A percentile compares a stretch with the other conserved stretches of the same genome.
Evolutionary conservation across 495 filamentous ascomycete species (phyloP).

Genomic region (Trichoderma erinaceum): DNA sequence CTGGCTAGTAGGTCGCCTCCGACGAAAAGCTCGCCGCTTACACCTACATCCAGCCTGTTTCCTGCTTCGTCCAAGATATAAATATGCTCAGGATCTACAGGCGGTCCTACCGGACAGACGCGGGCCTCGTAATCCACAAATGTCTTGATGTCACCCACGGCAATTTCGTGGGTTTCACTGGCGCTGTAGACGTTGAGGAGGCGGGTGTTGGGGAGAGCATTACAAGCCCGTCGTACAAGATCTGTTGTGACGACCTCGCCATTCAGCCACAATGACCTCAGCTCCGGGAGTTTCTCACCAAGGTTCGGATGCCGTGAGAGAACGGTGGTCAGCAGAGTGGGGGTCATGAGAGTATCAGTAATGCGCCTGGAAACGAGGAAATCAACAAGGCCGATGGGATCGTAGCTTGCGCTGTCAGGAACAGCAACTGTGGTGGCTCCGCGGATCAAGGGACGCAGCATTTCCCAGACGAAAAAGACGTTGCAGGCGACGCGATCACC

Average conservation of each 20-base stretch:
- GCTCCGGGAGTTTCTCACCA: conserved; percentile 47
- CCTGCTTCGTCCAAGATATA: conserved; percentile 56
- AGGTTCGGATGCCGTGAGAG: conserved; percentile 55
- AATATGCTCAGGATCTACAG: conserved; percentile 50
- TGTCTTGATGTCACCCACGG: conserved; percentile 60
- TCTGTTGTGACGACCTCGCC: conserved; percentile 67
- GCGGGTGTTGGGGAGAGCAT: conserved; percentile 55
- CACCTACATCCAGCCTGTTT: conserved; percentile 38
- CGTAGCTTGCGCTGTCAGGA: conserved; percentile 62
- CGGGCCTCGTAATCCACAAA: conserved; percentile 43
- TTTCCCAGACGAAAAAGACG: conserved; percentile 72
- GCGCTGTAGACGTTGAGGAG: conserved; percentile 67
- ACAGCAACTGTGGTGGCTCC: conserved; percentile 62
- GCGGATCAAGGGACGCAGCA: conserved; percentile 60
- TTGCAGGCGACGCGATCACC: conserved; percentile 67
- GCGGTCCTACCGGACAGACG: conserved; percentile 56
- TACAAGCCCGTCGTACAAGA: conserved; percentile 53
- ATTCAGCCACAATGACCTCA: conserved; percentile 62
- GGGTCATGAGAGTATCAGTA: conserved; percentile 71
- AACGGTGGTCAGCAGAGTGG: conserved; percentile 59
- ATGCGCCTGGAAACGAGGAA: conserved; percentile 49
- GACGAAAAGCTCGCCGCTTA: conserved; percentile 59
- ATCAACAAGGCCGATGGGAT: conserved; percentile 60
- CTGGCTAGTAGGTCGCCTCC: conserved; percentile 62
- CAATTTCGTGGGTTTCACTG: conserved; percentile 67